Conservation (phyloP, 257 asterid species). For the Solanum megistacrolobum region DNA sequence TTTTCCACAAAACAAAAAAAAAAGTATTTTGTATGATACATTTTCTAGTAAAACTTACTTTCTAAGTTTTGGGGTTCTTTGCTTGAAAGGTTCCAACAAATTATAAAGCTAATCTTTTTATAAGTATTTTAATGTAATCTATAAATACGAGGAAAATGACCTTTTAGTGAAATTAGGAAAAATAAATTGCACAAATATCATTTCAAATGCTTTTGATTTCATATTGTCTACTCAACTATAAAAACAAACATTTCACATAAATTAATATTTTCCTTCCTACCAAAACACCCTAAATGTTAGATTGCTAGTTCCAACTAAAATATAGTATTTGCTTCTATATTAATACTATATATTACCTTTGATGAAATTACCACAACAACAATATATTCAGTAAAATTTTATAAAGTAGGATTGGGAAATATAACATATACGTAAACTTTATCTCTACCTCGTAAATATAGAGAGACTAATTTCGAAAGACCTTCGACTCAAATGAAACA, state of each 20-base stretch:
- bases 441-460: accelerated
- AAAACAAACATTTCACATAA: no score
- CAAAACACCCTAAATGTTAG: neutral
- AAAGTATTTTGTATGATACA: neutral
- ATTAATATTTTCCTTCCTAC: neutral
- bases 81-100: neutral
- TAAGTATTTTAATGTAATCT: neutral
- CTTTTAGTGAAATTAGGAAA: neutral
- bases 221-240: no score
- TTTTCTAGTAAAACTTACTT: neutral
- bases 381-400: no score
- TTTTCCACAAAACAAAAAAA: neutral
- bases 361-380: no score
- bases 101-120: no score
- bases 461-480: accelerated
- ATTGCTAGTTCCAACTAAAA: neutral
- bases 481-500: neutral
- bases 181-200: neutral
- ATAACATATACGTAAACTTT: no score
- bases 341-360: neutral
- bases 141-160: neutral
- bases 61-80: neutral
- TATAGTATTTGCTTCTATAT: neutral
- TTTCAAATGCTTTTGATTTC: neutral
- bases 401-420: no score